A percentile compares a stretch with the other conserved stretches of the same genome.
Evolutionary conservation across 306 rosid genomes (phyloP).

Genomic region (Glycine tomentella): DNA sequence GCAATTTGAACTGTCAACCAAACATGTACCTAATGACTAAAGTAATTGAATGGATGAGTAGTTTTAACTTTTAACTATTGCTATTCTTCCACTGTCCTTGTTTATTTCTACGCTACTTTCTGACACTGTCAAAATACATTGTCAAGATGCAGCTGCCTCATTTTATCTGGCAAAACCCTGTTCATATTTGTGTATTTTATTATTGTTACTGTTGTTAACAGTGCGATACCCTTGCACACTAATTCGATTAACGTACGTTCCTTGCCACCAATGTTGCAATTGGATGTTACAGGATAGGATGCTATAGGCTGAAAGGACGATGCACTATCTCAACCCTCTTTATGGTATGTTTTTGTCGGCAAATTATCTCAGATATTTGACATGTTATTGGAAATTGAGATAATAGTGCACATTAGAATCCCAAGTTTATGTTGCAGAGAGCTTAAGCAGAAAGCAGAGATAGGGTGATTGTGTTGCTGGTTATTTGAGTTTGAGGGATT

Average conservation of each 20-base stretch:
- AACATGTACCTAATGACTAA: not conserved
- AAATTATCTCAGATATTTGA: slow-evolving; percentile 29
- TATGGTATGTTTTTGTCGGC: slow-evolving; percentile 26
- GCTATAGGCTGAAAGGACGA: slow-evolving; percentile 18
- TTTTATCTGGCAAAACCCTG: slow-evolving; percentile 25
- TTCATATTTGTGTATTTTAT: not conserved
- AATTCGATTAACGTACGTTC: slow-evolving; percentile 5
- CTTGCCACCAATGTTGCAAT: slow-evolving; percentile 22
- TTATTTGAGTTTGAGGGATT: not conserved
- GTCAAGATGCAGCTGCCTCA: slow-evolving; percentile 12
- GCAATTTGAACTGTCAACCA: too few relatives aligned
- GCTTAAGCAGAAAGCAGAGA: slow-evolving; percentile 6
- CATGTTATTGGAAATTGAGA: slow-evolving; percentile 25
- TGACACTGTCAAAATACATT: not conserved
- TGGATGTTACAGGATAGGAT: slow-evolving; percentile 11
- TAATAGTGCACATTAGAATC: slow-evolving; percentile 12
- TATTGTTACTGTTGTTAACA: slow-evolving; percentile 15
- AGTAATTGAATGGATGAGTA: not conserved
- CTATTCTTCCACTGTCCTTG: not conserved
- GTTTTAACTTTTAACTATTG: slow-evolving; percentile 20
- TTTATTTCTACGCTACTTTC: not conserved
- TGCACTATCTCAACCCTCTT: slow-evolving; percentile 41
- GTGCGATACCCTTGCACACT: slow-evolving; percentile 32
- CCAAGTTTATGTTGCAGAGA: slow-evolving; percentile 20
- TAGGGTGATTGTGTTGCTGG: slow-evolving; percentile 20